Base-by-base conservation (phyloP, 148 eudicot genomes). In the Camellia lanceoleosa region DNA sequence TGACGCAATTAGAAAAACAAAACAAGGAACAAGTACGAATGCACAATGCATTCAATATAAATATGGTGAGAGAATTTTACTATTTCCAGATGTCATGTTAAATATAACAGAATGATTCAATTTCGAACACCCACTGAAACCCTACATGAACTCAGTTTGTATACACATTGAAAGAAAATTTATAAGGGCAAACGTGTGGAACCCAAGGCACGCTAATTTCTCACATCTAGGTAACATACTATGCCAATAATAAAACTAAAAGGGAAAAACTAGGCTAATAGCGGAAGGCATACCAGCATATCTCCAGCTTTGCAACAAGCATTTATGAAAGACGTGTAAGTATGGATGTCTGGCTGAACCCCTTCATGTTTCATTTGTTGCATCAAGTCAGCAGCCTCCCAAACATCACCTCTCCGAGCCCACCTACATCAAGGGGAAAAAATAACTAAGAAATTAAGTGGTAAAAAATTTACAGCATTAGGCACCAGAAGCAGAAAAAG, bases 331-430 rank as follows among this genome's bases (percentile, higher is more conserved):
- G 99, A 96, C 66, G 99, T 96, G 82, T 88, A 96, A 49, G 99
- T 96, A 84, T 91, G 99, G 82, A 96, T 91, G 78, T 96, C 99
- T 59, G 98, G 99, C 69, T 87, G 90, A 61, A 94, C 97, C 6
- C 94, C 92, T 77, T 94, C 98, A 82, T 85, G 81, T 80, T 92
- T 94, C 99, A 94, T 94, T 83, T 94, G 98, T 81, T 96, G 99
- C 88, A 92, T 87, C 80, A 96, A 83, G 81, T 96, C 99, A 80
- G 99, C 90, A 76, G 99, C 98, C 85, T 96, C 99, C 99, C 99
- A 96, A 83, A 96, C 99, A 90, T 96, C 98, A 69, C 99, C 99
- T 84, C 99, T 85, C 74, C 99, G 91, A 86, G 99, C 99, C 99
- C 99, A 96, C 81, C 98, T 95, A 83, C 87, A 82, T 5, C 12